Evolutionary conservation across 1,284 basidiomycete species (phyloP).

Genomic region (Fomes fomentarius): DNA sequence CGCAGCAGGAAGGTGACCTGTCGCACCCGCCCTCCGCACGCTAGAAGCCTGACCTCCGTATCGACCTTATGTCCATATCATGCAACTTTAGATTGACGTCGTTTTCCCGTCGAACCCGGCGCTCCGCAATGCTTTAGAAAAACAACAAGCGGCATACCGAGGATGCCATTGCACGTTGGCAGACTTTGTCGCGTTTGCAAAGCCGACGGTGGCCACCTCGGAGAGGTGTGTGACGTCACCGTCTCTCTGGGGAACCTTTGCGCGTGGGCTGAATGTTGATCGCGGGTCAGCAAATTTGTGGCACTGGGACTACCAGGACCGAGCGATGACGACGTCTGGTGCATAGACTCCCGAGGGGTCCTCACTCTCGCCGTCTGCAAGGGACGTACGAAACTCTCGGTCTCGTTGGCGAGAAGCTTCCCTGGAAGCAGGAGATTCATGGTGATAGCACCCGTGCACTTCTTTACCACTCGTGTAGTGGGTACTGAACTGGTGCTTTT

Average conservation of each 20-base stretch:
- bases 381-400: conserved; percentile 61
- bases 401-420: conserved; percentile 52
- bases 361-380: conserved; percentile 58
- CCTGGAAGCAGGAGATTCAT: conserved; percentile 46
- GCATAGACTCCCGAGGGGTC: conserved; percentile 58
- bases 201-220: conserved; percentile 27
- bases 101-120: conserved; percentile 47
- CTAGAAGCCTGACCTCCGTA: background rate
- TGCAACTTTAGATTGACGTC: conserved; percentile 51
- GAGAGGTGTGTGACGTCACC: conserved; percentile 21
- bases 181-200: conserved; percentile 43
- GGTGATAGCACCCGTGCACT: conserved; percentile 40
- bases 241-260: no score
- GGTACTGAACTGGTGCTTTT: background rate
- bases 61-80: no score
- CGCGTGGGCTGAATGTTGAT: no score
- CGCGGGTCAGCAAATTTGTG: conserved; percentile 18
- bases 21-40: background rate
- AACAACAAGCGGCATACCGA: conserved; percentile 45
- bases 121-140: conserved; percentile 40
- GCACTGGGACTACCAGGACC: conserved; percentile 37
- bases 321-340: conserved; percentile 58
- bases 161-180: conserved; percentile 44
- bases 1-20: conserved; percentile 18
- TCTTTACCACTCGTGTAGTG: no score